Base-by-base conservation (phyloP, 495 filamentous ascomycete species). In the Bacidia gigantensis region DNA sequence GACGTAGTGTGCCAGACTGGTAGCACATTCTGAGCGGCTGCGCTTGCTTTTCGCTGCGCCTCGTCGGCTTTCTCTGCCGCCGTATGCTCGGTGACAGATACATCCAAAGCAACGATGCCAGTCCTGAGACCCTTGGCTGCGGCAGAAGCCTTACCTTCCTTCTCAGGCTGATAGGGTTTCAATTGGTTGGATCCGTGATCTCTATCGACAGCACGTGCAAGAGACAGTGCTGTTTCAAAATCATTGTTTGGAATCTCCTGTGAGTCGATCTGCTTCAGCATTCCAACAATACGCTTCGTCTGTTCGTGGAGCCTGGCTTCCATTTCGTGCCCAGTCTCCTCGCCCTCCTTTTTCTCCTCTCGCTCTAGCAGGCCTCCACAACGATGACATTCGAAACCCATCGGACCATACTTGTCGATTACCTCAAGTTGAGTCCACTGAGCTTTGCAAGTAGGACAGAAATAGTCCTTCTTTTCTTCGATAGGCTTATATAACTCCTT, bases 401-500 rank as follows among this genome's bases (percentile, higher is more conserved):
- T 66, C 53, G 69, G 65, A 56, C 72, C 81, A 55, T 71, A 72
- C 48, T 73, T 77, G 61, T 93, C 88, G 21, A 96, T 61, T 0
- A 94, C 86, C 53, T 96, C 87, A 57, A 97, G 76, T 58, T 83
- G 76, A 2, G 88, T 93, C 79, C 80, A 96, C 60, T 92, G 81
- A 2, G 80, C 62, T 51, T 77, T 75, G 66, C 92, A 99, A 48
- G 76, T 73, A n/a, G 74, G 71, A 64, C 92, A 99, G 39, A 79
- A 79, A 58, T 86, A 94, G 62, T 95, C 90, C 66, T 95, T 95
- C 58, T 83, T 80, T 63, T 97, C 93, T 26, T 82, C 78, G 24
- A 77, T 80, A 1, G 87, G 86, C 25, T 82, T 81, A 51, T 86
- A 83, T 52, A 84, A 81, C 12, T 78, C 75, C 63, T 95, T 87